phyloP scores from a whole-genome alignment of 2,329 filamentous ascomycete species.

The Aspergillus transmontanensis region DNA sequence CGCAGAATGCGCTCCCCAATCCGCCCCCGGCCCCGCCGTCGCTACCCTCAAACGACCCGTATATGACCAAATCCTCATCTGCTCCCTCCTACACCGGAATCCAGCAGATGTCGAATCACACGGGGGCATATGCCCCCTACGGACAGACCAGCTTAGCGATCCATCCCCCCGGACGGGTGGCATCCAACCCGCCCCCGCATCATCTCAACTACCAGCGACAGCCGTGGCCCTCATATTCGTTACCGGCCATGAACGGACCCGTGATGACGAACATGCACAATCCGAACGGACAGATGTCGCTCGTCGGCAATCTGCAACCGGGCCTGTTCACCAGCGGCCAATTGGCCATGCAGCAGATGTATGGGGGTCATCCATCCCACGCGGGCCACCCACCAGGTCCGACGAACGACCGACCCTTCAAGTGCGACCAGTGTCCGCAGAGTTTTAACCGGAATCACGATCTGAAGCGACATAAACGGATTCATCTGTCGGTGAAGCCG shows the following conservation, averaged over 20 bases:
- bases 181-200: slow-evolving; percentile 24
- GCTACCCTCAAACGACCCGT: slow-evolving; percentile 62
- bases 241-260: slow-evolving; percentile 65
- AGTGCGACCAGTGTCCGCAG: slow-evolving; percentile 88
- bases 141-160: slow-evolving; percentile 44
- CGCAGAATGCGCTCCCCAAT: slow-evolving; percentile 43
- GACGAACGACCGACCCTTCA: slow-evolving; percentile 83
- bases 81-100: slow-evolving; percentile 46
- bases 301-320: slow-evolving; percentile 64
- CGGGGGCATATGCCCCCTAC: slow-evolving; percentile 46
- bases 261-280: slow-evolving; percentile 79
- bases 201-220: slow-evolving; percentile 43
- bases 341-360: slow-evolving; percentile 63
- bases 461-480: slow-evolving; percentile 91
- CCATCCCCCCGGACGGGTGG: slow-evolving; percentile 53
- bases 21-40: slow-evolving; percentile 52
- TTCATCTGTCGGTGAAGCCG: slow-evolving; percentile 92
- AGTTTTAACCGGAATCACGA: slow-evolving; percentile 97
- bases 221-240: slow-evolving; percentile 55
- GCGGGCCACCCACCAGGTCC: slow-evolving; percentile 56
- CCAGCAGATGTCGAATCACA: slow-evolving; percentile 52
- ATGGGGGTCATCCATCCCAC: slow-evolving; percentile 56
- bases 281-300: slow-evolving; percentile 70
- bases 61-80: slow-evolving; percentile 54
- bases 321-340: slow-evolving; percentile 65